Evolutionary conservation across 768 basidiomycete genomes (phyloP), one percentile per base, ranked within the genome.

Genomic region (Coprinopsis cinerea): DNA sequence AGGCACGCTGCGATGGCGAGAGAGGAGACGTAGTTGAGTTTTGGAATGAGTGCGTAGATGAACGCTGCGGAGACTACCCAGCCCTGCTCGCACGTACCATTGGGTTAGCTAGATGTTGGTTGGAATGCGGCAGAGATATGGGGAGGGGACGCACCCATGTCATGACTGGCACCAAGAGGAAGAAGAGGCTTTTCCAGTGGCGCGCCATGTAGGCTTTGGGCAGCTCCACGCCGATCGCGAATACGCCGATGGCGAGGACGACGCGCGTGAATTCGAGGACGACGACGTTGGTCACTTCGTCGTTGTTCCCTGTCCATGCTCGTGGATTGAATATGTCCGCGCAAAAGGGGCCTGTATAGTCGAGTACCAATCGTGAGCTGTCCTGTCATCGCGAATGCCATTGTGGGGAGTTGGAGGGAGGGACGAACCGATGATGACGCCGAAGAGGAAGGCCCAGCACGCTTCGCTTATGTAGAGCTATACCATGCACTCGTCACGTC

Each of bases 171-270:
- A 78, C 77, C 18, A 98, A 74, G 1, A 99, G 72, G 65, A 91
- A 92, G 45, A 87, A 76, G 2, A 99, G 61, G 56, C 90, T 92
- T 60, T 78, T 84, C 92, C 93, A 96, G 61, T 98, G 96, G n/a
- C 81, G 77, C 18, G 75, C 72, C 79, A 98, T 88, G 67, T 98
- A 99, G 3, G 89, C 89, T 69, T 93, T 92, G 20, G 96, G 96
- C 62, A 98, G 73, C 63, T 99, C 96, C 20, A 98, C 96, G 14
- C 96, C 96, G 47, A 99, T 91, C 6, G 95, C 95, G 64, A 99
- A 99, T 0, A 99, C 95, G 17, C 92, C 92, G 47, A 98, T 88
- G 14, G 95, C 96, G 26, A 99, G 81, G 39, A 98, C 88, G 49
- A 98, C 83, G 14, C 96, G 79, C 7, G 91, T 93, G 59, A 86